Base-by-base conservation (phyloP, 2,329 filamentous ascomycete genomes). In the Aspergillus sp. region DNA sequence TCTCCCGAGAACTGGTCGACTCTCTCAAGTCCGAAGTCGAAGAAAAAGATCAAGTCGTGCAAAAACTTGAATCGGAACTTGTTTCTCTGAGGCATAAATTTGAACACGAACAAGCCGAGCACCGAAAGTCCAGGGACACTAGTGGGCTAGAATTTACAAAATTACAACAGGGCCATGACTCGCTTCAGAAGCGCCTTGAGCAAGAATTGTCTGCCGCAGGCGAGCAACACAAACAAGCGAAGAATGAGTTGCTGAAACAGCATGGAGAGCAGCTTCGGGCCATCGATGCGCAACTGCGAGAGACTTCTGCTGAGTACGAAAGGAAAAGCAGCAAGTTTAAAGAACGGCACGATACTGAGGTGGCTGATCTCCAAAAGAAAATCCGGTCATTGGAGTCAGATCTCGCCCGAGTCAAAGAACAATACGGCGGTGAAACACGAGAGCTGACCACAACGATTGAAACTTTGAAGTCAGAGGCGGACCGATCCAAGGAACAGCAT, bases 1-100 rank as follows among this genome's bases (percentile, higher is more conserved):
- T 99, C 39, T 96, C 96, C n/a, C 85, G 93, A 41, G 91, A 98
- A 67, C 79, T 98, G 39, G 90, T 99, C 3, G 95, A 99, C 72
- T 88, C 89, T 1, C 79, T 99, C 33, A 86, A 91, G 50, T 82
- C 82, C 4, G 89, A 97, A 70, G 74, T 96, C 1, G 87, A 89
- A 59, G 88, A 93, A 59, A 91, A 88, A 61, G 86, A 86, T 20
- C 79, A 84, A 61, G 78, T 78, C 1, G 76, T 88, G 30, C 80
- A 86, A 58, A 82, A 82, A 44, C 70, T 84, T 30, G 83, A 87
- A 66, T 77, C 80, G 9, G 81, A 86, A 37, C 70, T 84, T 24
- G 72, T 87, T 45, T 77, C 76, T 19, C 66, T 85, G 8, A 80
- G 83, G 57, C 80, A 85, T 53, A 83, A 80, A 61, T 71, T 82